Evolutionary conservation across 2,329 filamentous ascomycete genomes (phyloP).

Genomic region (Nothophaeocryptopus gaeumannii): DNA sequence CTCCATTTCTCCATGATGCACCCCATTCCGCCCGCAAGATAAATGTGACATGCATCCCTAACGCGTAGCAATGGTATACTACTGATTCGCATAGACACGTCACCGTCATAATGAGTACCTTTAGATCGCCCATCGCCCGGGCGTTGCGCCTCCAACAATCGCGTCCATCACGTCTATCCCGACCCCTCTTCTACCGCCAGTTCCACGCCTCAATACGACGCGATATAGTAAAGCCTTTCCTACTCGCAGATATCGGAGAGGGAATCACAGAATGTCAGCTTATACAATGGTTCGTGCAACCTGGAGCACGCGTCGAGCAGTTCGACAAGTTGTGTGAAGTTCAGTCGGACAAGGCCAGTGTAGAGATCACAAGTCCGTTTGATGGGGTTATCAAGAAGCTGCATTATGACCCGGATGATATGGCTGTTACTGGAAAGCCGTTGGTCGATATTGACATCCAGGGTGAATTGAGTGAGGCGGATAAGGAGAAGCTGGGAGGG

Average conservation of each 20-base stretch:
- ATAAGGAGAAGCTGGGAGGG: constrained; percentile 43
- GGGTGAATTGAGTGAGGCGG: constrained; percentile 66
- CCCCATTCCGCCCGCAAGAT: constrained; percentile 4
- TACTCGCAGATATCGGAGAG: constrained; percentile 84
- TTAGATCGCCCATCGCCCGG: constrained; percentile 7
- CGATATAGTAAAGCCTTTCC: constrained; percentile 68
- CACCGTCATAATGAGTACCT: constrained; percentile 10
- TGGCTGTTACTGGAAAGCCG: constrained; percentile 88
- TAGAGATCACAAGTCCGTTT: constrained; percentile 89
- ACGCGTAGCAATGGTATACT: background rate
- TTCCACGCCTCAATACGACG: constrained; percentile 30
- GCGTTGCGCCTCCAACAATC: constrained; percentile 12
- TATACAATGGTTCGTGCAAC: constrained; percentile 99
- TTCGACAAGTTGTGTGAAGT: constrained; percentile 98
- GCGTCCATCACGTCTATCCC: constrained; percentile 11
- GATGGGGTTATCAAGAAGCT: constrained; percentile 94
- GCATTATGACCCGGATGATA: constrained; percentile 92
- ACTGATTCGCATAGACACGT: background rate
- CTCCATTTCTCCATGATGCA: background rate
- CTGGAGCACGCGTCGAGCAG: constrained; percentile 91
- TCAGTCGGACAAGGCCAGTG: constrained; percentile 85
- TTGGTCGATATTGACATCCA: constrained; percentile 94
- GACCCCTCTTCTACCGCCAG: constrained; percentile 23
- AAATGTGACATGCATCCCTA: background rate
- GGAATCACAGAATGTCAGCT: constrained; percentile 98